Evolutionary conservation across 108 stramenopile species (phyloP), one percentile per base, ranked within the genome.

Genomic region (Discostella stelligeroides): DNA sequence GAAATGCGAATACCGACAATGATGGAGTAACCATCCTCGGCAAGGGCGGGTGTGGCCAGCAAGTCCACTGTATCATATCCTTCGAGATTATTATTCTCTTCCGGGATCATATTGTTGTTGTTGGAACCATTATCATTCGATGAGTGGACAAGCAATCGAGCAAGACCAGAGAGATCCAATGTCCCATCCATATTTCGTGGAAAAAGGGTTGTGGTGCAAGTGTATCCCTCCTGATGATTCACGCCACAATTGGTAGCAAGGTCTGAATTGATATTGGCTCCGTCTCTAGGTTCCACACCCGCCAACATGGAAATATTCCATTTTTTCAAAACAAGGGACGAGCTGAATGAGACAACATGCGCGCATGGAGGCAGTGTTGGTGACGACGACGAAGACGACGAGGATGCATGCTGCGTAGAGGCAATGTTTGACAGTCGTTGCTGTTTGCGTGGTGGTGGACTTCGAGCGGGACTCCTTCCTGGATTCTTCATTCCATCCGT

Each of bases 11-110:
- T 27, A 6, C 25, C 66, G 25, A 61, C 20, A 15, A 76, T 2
- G 1, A 76, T 37, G 34, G 53, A 63, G 11, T 21, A 15, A 4
- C 62, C 53, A 40, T 63, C 54, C 37, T 10, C 39, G 0, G 45
- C 24, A 14, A 69, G 12, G 20, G 28, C 7, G 11, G 72, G 72
- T 4, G 62, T 0, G 8, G 54, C 63, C 10, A 73, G 25, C 4
- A 73, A 2, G 49, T 73, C 72, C 25, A 64, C n/a, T 17, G 9
- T n/a, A 34, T 29, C 54, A 58, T 64, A 73, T 55, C 63, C 43
- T 23, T 46, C 15, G 17, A 56, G 55, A 29, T 14, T 37, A 0
- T 29, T 14, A 21, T 4, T 2, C 25, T 25, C 21, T 27, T 10
- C 53, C 25, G 25, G 5, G 37, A 38, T 39, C 39, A 15, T 6